A percentile compares a stretch with the other conserved stretches of the same genome.
Evolutionary conservation across 331 rosid genomes (phyloP).

Genomic region (Phaseolus coccineus): DNA sequence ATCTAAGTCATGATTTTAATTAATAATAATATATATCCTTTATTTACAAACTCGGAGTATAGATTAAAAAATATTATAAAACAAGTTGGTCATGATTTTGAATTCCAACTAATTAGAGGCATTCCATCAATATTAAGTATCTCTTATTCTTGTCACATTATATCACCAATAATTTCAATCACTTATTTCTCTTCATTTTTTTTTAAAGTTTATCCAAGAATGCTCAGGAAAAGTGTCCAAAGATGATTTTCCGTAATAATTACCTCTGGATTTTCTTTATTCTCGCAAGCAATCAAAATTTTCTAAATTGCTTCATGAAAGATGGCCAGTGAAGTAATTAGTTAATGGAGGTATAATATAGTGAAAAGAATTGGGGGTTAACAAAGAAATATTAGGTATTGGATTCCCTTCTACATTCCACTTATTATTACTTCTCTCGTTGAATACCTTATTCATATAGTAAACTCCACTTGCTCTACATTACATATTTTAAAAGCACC

Average conservation of each 20-base stretch:
- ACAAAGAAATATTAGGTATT: background rate
- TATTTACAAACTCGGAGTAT: too few species aligned
- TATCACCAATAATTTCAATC: too few species aligned
- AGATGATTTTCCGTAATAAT: background rate
- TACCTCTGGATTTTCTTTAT: background rate
- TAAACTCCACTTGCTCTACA: conserved; percentile 39
- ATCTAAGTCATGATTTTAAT: too few species aligned
- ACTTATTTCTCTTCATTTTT: too few species aligned
- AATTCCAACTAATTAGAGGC: too few species aligned
- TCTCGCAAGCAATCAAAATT: background rate
- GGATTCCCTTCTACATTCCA: conserved; percentile 38
- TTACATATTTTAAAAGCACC: conserved; percentile 22
- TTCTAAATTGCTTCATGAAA: background rate
- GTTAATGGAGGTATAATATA: background rate
- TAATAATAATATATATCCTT: too few species aligned
- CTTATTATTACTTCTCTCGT: conserved; percentile 14
- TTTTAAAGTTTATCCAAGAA: too few species aligned
- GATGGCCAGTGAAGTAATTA: background rate
- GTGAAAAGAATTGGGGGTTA: background rate
- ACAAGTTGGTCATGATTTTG: too few species aligned
- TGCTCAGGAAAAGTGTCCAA: too few species aligned
- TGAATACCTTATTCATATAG: conserved; percentile 29
- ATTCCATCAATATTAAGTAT: too few species aligned
- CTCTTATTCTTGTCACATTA: too few species aligned
- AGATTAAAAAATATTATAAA: too few species aligned